A percentile compares a stretch with the other conserved stretches of the same genome.
Conservation (phyloP, 2,329 filamentous ascomycete species). For the Westerdykella ornata region DNA sequence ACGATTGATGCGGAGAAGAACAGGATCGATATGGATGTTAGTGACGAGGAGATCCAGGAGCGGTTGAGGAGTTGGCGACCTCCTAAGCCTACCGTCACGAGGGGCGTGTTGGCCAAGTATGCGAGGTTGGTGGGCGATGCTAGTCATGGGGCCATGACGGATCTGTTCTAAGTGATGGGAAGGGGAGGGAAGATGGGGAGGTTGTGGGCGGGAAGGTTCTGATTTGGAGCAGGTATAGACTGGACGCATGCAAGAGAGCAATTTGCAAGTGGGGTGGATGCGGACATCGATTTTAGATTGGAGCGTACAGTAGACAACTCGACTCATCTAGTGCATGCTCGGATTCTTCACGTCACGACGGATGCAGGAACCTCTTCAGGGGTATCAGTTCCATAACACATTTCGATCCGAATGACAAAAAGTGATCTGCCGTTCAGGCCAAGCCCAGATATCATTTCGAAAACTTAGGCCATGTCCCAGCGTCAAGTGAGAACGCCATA, state of each 20-base stretch:
- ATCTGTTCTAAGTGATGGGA: constrained; percentile 60
- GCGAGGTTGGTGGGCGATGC: constrained; percentile 81
- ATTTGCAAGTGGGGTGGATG: neutral
- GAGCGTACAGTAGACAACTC: neutral
- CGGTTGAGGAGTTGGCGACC: constrained; percentile 62
- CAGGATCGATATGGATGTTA: constrained; percentile 62
- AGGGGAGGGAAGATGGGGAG: neutral
- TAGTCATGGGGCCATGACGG: constrained; percentile 83
- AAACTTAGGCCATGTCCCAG: constrained; percentile 31
- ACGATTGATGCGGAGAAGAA: constrained; percentile 82
- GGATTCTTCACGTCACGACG: no score
- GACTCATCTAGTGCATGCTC: no score
- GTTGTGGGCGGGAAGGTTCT: neutral
- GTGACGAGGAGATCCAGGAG: constrained; percentile 61
- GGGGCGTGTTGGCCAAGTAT: constrained; percentile 87
- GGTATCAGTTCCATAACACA: no score
- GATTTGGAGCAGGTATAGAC: neutral
- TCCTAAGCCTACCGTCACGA: constrained; percentile 65
- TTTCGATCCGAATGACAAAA: neutral
- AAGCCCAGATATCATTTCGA: constrained; percentile 30
- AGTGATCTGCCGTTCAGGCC: constrained; percentile 22
- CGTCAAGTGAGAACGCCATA: constrained; percentile 31
- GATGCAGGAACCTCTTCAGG: no score
- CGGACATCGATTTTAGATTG: neutral
- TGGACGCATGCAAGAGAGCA: neutral